These are phyloP conservation scores for Coemansia sp. DNA, from an alignment of 192 early-diverging fungal genomes.

Conservation along the genomic window DNA sequence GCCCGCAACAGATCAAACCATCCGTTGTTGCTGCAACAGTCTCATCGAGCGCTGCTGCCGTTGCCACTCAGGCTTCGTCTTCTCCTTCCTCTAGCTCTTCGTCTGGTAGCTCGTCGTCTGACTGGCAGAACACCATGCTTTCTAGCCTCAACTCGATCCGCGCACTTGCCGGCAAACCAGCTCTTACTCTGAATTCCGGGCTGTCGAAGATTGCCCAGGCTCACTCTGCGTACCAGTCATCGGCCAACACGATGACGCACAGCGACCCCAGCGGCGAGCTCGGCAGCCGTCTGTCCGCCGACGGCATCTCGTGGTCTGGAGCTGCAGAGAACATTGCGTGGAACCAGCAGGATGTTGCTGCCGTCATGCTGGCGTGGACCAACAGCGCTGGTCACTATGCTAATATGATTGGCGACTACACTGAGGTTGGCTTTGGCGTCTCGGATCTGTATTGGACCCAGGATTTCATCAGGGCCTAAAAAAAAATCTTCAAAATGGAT, in stretches of 20 bases:
- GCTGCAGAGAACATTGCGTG: conserved; percentile 59
- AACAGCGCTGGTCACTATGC: conserved; percentile 51
- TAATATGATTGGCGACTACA: conserved; percentile 52
- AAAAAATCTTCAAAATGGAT: background rate
- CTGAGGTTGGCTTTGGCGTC: conserved; percentile 50
- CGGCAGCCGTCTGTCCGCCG: conserved; percentile 20
- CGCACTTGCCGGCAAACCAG: conserved; percentile 19
- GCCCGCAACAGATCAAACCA: background rate
- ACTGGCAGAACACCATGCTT: conserved; percentile 45
- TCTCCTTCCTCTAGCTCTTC: background rate
- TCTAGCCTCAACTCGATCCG: conserved; percentile 41
- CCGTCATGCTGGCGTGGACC: conserved; percentile 51
- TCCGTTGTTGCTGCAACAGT: background rate
- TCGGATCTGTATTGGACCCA: conserved; percentile 43
- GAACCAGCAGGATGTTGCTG: conserved; percentile 27
- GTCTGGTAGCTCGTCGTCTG: conserved; percentile 3
- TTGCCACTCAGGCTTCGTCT: background rate
- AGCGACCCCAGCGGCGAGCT: conserved; percentile 23
- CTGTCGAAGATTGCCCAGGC: conserved; percentile 39
- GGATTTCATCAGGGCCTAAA: conserved; percentile 31
- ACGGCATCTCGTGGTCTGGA: conserved; percentile 17
- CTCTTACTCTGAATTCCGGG: conserved; percentile 13
- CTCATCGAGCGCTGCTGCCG: background rate
- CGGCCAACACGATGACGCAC: conserved; percentile 8
- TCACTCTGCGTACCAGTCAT: conserved; percentile 41